Base-by-base conservation (phyloP, 2,329 filamentous ascomycete species). In the Ascochyta lentis region DNA sequence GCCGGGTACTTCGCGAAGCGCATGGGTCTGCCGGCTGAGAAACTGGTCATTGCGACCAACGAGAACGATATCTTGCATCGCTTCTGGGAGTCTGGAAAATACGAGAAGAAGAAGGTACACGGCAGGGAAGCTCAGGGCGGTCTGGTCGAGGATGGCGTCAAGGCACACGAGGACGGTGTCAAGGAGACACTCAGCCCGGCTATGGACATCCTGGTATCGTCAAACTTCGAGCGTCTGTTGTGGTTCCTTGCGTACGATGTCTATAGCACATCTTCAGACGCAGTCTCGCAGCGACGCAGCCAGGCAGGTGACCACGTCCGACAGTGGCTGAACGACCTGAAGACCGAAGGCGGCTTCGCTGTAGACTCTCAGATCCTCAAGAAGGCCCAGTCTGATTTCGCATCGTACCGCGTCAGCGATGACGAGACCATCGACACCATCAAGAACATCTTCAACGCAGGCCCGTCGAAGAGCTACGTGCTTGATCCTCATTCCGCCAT, bases 31-130 rank as follows among this genome's bases (percentile, higher is more conserved):
- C 93, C 93, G 3, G 82, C 89, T 3, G 89, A 95, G 60, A 96
- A 94, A 79, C 86, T 99, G 29, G 87, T 96, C 67, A 89, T 97
- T 53, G 92, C 94, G 0, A 98, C 94, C 47, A 98, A 98, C 76
- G 93, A 96, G 79, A 99, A 99, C 79, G 95, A 98, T 70, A 98
- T 98, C 58, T 85, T 99, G 10, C 86, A 98, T 77, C 87, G 95
- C 31, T 99, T 99, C 84, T 97, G 91, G 90, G 89, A 90, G 79
- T 90, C 89, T 0, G 91, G 94, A 35, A 84, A 84, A 64, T 98
- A 98, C 78, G 91, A 95, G 80, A 98, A 97, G 84, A 84, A 92
- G 68, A 81, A 87, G 8, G 81, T 86, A 7, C 78, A 83, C 50
- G 85, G 84, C 2, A 70, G 77, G 6, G 81, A 83, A 46, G 84